phyloP scores from a whole-genome alignment of 2,329 filamentous ascomycete genomes.

The Trichoderma aggressivum region DNA sequence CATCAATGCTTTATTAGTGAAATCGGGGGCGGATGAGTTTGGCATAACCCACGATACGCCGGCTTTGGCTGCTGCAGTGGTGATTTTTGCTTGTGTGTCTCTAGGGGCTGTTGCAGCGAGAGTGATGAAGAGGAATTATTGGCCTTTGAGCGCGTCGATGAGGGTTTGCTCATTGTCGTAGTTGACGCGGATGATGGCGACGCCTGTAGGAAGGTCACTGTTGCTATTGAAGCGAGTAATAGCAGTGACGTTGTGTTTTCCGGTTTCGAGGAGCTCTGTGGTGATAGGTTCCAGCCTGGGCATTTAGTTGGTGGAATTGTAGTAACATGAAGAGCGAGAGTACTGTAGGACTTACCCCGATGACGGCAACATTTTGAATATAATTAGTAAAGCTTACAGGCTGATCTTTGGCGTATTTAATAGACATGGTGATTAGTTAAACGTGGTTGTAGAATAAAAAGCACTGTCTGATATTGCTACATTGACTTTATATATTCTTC shows the following conservation, averaged over 20 bases:
- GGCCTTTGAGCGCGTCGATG: constrained; percentile 46
- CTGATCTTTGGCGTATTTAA: constrained; percentile 35
- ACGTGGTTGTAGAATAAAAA: too few relatives aligned
- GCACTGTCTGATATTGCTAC: background rate
- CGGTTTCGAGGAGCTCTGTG: constrained; percentile 43
- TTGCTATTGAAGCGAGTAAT: constrained; percentile 46
- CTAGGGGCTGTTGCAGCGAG: constrained; percentile 38
- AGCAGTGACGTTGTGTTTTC: constrained; percentile 53
- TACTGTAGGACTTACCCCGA: constrained; percentile 41
- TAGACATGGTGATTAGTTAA: constrained; percentile 21
- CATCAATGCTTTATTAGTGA: constrained; percentile 25
- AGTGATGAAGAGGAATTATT: constrained; percentile 53
- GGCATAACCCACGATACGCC: constrained; percentile 52
- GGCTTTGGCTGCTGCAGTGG: constrained; percentile 48
- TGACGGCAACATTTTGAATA: constrained; percentile 44
- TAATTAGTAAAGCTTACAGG: constrained; percentile 38
- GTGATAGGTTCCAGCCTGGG: constrained; percentile 40
- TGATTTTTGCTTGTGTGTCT: constrained; percentile 43
- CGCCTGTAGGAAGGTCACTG: constrained; percentile 40
- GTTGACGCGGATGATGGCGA: constrained; percentile 40
- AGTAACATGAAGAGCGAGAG: background rate
- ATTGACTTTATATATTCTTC: background rate
- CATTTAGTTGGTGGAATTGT: constrained; percentile 28
- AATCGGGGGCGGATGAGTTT: constrained; percentile 41
- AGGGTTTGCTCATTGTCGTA: constrained; percentile 43